A percentile compares a stretch with the other conserved stretches of the same genome.
Conservation (phyloP, 306 rosid genomes). For the Castanea mollissima region DNA sequence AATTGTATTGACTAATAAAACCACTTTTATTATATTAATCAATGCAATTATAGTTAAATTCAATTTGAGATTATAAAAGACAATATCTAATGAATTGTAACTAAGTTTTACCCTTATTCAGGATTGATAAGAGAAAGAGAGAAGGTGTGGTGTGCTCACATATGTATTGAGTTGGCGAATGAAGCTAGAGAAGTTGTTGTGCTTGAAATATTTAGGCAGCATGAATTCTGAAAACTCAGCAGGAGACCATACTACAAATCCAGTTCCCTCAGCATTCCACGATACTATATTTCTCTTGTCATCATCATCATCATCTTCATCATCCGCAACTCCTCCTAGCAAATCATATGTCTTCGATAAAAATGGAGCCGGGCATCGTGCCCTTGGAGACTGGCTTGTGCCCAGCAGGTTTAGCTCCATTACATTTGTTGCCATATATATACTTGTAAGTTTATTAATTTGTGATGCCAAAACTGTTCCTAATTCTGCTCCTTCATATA, state of each 20-base stretch:
- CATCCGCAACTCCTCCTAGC: conserved; percentile 49
- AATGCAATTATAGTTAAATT: too few relatives aligned
- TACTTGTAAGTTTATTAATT: background rate
- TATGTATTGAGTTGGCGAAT: conserved; percentile 88
- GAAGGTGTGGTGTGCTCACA: conserved; percentile 36
- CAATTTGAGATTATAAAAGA: too few relatives aligned
- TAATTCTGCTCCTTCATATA: conserved; percentile 5
- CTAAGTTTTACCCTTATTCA: too few relatives aligned
- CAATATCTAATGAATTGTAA: too few relatives aligned
- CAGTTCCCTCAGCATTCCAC: conserved; percentile 71
- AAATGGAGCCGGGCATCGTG: conserved; percentile 67
- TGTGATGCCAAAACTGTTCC: conserved; percentile 31
- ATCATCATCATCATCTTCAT: background rate
- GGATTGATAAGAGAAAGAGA: background rate
- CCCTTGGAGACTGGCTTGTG: conserved; percentile 33
- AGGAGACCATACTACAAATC: conserved; percentile 83
- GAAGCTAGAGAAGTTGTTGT: conserved; percentile 93
- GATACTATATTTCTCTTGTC: conserved; percentile 39
- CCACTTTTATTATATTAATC: too few relatives aligned
- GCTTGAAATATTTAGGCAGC: conserved; percentile 82
- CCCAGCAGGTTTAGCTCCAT: conserved; percentile 21
- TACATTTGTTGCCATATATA: conserved; percentile 26
- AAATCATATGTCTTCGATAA: conserved; percentile 66
- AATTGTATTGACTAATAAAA: too few relatives aligned
- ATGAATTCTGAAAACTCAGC: conserved; percentile 69